These are phyloP conservation scores for Amanita rubescens DNA, from an alignment of 768 basidiomycete species.

Conservation along the genomic window DNA sequence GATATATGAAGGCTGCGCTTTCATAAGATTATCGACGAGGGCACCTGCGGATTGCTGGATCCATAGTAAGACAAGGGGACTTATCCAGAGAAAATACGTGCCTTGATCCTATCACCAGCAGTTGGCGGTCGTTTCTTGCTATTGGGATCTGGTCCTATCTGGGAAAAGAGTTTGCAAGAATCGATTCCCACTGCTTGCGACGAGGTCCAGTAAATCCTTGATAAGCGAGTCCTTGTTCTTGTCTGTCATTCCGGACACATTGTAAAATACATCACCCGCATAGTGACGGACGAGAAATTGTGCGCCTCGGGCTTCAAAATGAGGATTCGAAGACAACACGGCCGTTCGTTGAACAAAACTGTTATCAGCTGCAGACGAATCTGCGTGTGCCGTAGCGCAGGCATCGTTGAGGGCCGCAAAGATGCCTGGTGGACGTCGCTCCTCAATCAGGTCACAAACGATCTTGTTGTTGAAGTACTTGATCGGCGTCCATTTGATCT, in stretches of 20 bases:
- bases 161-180: slow-evolving; percentile 90
- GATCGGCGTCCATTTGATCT: slow-evolving; percentile 99
- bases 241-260: slow-evolving; percentile 96
- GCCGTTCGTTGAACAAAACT: slow-evolving; percentile 92
- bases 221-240: slow-evolving; percentile 98
- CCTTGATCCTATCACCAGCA: slow-evolving; percentile 97
- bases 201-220: slow-evolving; percentile 89
- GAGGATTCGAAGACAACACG: slow-evolving; percentile 73
- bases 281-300: slow-evolving; percentile 97
- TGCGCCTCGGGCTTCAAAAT: slow-evolving; percentile 90
- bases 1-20: slow-evolving; percentile 94
- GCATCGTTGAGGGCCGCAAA: slow-evolving; percentile 98
- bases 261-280: slow-evolving; percentile 98
- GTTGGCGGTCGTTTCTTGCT: slow-evolving; percentile 98
- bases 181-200: slow-evolving; percentile 69
- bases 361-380: slow-evolving; percentile 92
- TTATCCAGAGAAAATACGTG: slow-evolving; percentile 16
- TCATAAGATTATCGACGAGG: slow-evolving; percentile 96
- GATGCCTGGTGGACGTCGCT: slow-evolving; percentile 91
- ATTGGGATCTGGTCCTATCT: slow-evolving; percentile 89
- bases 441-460: slow-evolving; percentile 97
- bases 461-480: slow-evolving; percentile 99
- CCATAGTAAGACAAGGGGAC: not conserved
- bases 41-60: slow-evolving; percentile 83
- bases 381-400: slow-evolving; percentile 98